Evolutionary conservation across 805 yeast genomes (phyloP).

Genomic region (Starmerella kuoi): DNA sequence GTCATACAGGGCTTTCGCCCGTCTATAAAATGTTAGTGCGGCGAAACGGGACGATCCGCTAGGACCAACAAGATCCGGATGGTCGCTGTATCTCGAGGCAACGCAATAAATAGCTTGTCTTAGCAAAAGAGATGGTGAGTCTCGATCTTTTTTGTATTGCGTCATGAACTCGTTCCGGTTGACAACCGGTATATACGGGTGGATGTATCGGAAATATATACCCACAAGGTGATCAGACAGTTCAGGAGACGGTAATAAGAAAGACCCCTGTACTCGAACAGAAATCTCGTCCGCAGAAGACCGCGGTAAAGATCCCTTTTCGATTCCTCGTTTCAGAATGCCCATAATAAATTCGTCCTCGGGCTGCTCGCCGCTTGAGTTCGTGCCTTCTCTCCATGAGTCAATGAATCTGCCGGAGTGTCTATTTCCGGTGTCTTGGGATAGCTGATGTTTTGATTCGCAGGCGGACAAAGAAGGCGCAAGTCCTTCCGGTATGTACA

Average conservation of each 20-base stretch:
- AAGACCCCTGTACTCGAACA: constrained; percentile 55
- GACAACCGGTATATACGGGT: constrained; percentile 58
- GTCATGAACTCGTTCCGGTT: constrained; percentile 50
- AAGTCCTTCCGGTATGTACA: background rate
- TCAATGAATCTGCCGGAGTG: background rate
- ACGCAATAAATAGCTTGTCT: constrained; percentile 62
- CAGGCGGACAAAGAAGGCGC: background rate
- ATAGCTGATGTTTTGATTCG: background rate
- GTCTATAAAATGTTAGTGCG: constrained; percentile 46
- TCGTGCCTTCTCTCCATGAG: constrained; percentile 3
- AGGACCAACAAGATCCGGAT: constrained; percentile 40
- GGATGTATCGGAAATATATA: constrained; percentile 49
- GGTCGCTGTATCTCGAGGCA: constrained; percentile 49
- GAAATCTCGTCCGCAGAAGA: constrained; percentile 31
- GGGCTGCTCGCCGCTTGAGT: constrained; percentile 1
- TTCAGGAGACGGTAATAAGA: constrained; percentile 49
- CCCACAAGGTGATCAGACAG: constrained; percentile 49
- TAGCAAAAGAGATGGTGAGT: constrained; percentile 42
- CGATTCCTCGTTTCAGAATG: background rate
- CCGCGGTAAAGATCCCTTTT: constrained; percentile 6
- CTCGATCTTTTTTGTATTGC: constrained; percentile 42
- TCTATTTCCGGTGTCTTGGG: background rate
- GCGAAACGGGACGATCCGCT: constrained; percentile 39
- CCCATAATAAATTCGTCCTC: constrained; percentile 8
- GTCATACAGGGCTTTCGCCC: constrained; percentile 67